Evolutionary conservation across 352 stramenopile species (phyloP).

Genomic region (Blastocystis sp.): DNA sequence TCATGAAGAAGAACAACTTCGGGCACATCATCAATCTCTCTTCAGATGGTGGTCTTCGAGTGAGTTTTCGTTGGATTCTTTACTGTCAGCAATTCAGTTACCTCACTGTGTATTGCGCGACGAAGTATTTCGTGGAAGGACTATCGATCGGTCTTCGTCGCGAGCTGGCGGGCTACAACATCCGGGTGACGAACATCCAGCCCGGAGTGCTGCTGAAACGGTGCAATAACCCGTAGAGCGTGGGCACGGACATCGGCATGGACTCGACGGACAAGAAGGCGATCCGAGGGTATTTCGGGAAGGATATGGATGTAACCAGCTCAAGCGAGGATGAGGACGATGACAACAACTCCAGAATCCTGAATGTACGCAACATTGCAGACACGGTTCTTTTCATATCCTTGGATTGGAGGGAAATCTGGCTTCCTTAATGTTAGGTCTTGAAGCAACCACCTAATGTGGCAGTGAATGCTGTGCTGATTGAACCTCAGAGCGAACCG

Average conservation of each 20-base stretch:
- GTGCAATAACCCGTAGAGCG: not conserved
- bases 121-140: constrained; percentile 61
- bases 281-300: not conserved
- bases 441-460: constrained; percentile 46
- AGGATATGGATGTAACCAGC: not conserved
- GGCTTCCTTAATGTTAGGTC: not conserved
- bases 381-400: constrained; percentile 52
- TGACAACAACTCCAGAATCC: not conserved
- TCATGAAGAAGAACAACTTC: constrained; percentile 55
- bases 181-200: constrained; percentile 57
- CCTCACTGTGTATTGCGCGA: constrained; percentile 53
- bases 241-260: constrained; percentile 53
- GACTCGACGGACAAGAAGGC: constrained; percentile 48
- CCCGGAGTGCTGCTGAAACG: not conserved
- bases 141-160: constrained; percentile 36
- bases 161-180: constrained; percentile 51
- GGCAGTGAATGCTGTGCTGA: constrained; percentile 39
- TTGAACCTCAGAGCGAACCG: constrained; percentile 2
- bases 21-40: constrained; percentile 61
- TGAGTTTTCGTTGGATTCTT: not conserved
- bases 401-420: not conserved
- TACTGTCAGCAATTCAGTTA: constrained; percentile 48
- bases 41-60: constrained; percentile 33
- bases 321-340: not conserved
- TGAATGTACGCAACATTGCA: constrained; percentile 40